These are phyloP conservation scores for Pythium utonaiense DNA, from an alignment of 352 stramenopile genomes.

Conservation along the genomic window DNA sequence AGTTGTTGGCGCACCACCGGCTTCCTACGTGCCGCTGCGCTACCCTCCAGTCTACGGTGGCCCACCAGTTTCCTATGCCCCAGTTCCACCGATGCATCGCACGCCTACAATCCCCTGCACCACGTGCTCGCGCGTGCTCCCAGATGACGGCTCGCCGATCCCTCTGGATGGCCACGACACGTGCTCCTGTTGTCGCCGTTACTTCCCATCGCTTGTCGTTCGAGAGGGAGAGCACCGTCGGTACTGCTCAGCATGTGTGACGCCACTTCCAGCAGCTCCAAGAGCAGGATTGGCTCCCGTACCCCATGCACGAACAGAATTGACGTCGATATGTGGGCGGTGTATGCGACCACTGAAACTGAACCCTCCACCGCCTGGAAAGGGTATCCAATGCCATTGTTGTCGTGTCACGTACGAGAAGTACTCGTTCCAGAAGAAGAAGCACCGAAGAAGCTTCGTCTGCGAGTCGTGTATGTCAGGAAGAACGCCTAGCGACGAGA, in stretches of 20 bases:
- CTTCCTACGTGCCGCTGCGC: conserved; percentile 7
- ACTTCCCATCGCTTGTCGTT: background rate
- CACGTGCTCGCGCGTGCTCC: background rate
- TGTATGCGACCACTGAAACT: background rate
- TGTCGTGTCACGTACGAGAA: background rate
- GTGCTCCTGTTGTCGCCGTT: conserved; percentile 9
- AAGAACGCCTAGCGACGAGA: too few relatives aligned
- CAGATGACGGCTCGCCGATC: background rate
- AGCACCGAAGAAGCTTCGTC: too few relatives aligned
- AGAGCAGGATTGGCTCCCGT: background rate
- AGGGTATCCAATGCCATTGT: conserved; percentile 4
- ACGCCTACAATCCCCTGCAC: background rate
- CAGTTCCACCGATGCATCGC: background rate
- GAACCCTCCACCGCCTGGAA: background rate
- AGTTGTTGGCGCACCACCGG: conserved; percentile 3
- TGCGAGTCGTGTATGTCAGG: too few relatives aligned
- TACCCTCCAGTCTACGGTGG: background rate
- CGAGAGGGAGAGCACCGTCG: background rate
- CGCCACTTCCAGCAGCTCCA: background rate
- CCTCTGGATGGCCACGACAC: background rate
- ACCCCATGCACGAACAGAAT: background rate
- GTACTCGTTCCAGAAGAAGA: conserved; percentile 6
- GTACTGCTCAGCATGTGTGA: conserved; percentile 5
- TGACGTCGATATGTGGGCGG: background rate
- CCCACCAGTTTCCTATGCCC: background rate